phyloP scores from a whole-genome alignment of 140 eudicot genomes.

The Cichorium intybus region DNA sequence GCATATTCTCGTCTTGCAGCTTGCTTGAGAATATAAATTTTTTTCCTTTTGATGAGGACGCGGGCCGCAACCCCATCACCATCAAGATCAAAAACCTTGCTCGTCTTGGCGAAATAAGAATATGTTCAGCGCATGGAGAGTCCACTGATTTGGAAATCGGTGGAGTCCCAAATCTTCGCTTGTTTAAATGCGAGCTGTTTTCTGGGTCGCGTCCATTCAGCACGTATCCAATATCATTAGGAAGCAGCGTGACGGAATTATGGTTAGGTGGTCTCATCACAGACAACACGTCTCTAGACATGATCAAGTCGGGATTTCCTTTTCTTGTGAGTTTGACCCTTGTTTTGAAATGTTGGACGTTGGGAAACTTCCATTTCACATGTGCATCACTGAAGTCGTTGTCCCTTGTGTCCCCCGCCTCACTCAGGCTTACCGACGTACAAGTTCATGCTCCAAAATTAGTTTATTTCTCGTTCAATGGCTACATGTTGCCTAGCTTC shows the following conservation, averaged over 20 bases:
- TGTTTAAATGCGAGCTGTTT: not conserved
- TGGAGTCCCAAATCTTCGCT: conserved; percentile 2
- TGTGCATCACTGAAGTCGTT: not conserved
- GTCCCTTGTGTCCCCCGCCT: not conserved
- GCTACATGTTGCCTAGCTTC: not conserved
- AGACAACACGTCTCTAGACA: not conserved
- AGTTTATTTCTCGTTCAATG: not conserved
- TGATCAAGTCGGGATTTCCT: conserved; percentile 1
- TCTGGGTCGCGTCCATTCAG: not conserved
- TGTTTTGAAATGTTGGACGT: not conserved
- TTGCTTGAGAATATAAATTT: conserved; percentile 1
- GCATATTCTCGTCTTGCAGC: not conserved
- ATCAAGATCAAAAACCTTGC: conserved; percentile 5
- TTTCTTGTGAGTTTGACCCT: not conserved
- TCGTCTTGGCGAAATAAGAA: not conserved
- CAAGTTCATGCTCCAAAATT: not conserved
- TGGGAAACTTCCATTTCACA: not conserved
- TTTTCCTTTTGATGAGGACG: not conserved
- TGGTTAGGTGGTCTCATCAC: not conserved
- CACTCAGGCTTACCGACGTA: not conserved
- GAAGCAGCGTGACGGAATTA: not conserved
- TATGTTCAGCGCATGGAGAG: not conserved
- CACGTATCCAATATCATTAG: not conserved
- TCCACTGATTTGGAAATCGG: not conserved
- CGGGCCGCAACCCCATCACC: not conserved